Conservation (phyloP, 2,329 filamentous ascomycete species). For the Passalora sequoiae region DNA sequence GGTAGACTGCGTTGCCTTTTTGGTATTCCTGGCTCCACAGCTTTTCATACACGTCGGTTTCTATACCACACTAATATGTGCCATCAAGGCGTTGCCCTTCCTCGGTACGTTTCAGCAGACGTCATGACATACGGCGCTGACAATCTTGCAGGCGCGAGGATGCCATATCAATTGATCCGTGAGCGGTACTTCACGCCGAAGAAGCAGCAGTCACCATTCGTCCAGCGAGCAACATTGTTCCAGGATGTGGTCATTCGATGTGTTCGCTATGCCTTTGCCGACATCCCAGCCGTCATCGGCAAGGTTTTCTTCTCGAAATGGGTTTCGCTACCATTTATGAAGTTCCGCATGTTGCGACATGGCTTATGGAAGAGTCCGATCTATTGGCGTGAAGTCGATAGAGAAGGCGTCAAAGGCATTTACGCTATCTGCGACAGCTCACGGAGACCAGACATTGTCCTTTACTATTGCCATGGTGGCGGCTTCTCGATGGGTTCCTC, state of each 20-base stretch:
- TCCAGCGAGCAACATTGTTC: conserved; percentile 65
- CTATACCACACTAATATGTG: conserved; percentile 53
- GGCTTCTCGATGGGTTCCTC: conserved; percentile 78
- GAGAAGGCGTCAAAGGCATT: conserved; percentile 50
- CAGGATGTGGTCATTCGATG: conserved; percentile 73
- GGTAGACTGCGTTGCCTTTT: conserved; percentile 69
- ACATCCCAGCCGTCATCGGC: conserved; percentile 62
- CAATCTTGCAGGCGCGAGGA: conserved; percentile 46
- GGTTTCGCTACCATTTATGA: conserved; percentile 68
- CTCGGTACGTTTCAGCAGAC: conserved; percentile 61
- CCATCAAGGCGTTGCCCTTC: conserved; percentile 62
- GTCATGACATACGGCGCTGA: not conserved
- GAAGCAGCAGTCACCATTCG: conserved; percentile 54
- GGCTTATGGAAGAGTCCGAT: conserved; percentile 60
- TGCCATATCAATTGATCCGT: conserved; percentile 55
- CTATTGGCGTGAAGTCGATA: conserved; percentile 57
- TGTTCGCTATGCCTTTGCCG: conserved; percentile 71
- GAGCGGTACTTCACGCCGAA: conserved; percentile 52
- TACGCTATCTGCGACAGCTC: conserved; percentile 63
- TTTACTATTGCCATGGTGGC: conserved; percentile 79
- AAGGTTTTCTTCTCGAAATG: conserved; percentile 72
- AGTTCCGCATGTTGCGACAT: conserved; percentile 70
- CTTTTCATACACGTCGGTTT: conserved; percentile 64
- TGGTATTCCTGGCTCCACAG: conserved; percentile 65
- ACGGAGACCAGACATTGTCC: conserved; percentile 64